Evolutionary conservation across 441 rosid species (phyloP).

Genomic region (Arabidopsis hybrid): DNA sequence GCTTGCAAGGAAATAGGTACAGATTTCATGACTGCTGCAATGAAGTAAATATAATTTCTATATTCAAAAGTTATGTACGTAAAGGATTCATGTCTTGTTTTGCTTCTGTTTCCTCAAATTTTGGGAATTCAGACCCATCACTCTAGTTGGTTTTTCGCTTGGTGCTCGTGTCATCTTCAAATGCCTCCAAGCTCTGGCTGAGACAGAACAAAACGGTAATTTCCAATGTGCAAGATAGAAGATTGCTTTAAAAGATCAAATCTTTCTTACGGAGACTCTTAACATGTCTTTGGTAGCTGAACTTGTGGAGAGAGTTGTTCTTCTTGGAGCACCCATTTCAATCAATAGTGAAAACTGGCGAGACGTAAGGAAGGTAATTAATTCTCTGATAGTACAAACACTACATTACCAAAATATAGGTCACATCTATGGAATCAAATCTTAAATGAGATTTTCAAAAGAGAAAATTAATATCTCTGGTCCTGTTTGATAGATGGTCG

Average conservation of each 20-base stretch:
- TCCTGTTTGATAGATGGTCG: constrained; percentile 74
- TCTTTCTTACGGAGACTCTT: background rate
- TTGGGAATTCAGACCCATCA: constrained; percentile 71
- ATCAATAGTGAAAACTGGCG: constrained; percentile 86
- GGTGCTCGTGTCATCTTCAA: constrained; percentile 92
- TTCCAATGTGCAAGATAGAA: background rate
- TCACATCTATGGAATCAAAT: constrained; percentile 1
- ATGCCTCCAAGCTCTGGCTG: constrained; percentile 78
- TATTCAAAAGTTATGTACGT: background rate
- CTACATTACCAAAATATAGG: constrained; percentile 19
- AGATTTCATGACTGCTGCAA: constrained; percentile 19
- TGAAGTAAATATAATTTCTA: background rate
- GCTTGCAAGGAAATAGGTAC: constrained; percentile 94
- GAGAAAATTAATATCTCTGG: background rate
- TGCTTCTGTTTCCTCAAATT: constrained; percentile 27
- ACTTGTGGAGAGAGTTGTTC: constrained; percentile 90
- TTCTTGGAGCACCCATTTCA: constrained; percentile 93
- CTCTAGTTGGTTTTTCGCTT: constrained; percentile 92
- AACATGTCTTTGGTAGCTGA: constrained; percentile 61
- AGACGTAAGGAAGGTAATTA: constrained; percentile 78
- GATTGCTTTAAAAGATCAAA: background rate
- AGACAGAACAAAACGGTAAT: constrained; percentile 73
- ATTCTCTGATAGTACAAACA: background rate
- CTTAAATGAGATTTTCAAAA: background rate
- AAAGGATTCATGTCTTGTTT: background rate